Conservation (phyloP, 2,329 filamentous ascomycete genomes). For the Hypomyces perniciosus region DNA sequence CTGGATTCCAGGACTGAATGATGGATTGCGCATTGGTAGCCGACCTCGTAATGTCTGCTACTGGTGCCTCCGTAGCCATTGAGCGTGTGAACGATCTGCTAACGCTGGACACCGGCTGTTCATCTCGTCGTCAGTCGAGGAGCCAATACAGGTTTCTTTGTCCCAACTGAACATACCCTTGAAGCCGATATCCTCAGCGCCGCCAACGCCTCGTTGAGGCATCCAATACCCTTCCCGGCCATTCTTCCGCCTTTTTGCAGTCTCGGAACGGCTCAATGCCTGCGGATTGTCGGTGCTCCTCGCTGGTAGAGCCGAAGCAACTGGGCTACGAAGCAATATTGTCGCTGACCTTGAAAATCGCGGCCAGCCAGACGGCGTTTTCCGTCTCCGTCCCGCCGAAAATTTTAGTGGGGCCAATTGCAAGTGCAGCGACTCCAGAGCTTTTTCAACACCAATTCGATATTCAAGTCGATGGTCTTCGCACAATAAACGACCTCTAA, state of each 20-base stretch:
- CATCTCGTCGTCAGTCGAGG: constrained; percentile 1
- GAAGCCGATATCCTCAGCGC: constrained; percentile 41
- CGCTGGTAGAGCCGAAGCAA: no score
- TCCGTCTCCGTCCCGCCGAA: constrained; percentile 16
- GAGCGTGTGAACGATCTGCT: constrained; percentile 43
- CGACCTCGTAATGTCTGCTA: constrained; percentile 32
- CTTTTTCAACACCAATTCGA: background rate
- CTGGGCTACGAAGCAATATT: background rate
- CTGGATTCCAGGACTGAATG: constrained; percentile 39
- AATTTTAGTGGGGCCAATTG: constrained; percentile 24
- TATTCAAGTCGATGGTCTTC: no score
- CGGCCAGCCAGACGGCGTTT: constrained; percentile 8
- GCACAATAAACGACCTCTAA: no score
- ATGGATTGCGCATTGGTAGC: constrained; percentile 28
- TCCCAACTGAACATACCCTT: constrained; percentile 22
- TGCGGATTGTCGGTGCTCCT: background rate
- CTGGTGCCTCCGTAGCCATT: constrained; percentile 49
- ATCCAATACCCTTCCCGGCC: constrained; percentile 41
- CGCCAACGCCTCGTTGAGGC: constrained; percentile 48
- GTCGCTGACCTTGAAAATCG: constrained; percentile 12
- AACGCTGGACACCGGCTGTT: constrained; percentile 26
- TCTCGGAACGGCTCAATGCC: background rate
- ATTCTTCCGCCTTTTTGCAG: constrained; percentile 31
- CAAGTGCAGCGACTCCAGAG: constrained; percentile 5
- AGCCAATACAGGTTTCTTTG: background rate